Base-by-base conservation (phyloP, 192 early-diverging fungal genomes). In the Coemansia sp. region DNA sequence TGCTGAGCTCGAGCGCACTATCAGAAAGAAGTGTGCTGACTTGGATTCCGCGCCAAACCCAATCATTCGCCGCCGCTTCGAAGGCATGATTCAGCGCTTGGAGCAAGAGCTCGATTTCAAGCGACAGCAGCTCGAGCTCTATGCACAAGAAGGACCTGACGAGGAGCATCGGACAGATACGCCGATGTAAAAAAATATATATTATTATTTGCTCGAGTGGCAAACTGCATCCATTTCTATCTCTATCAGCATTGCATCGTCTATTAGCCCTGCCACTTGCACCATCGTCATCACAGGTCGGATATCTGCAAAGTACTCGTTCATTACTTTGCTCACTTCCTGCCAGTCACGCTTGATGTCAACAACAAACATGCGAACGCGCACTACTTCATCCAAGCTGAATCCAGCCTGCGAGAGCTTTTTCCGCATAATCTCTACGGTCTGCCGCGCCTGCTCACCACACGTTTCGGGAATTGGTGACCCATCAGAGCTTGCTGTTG, bases 231-330 rank as follows among this genome's bases (percentile, higher is more conserved):
- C 75, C 55, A 81, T 67, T 36, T 84, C 78, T 41, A 84, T 75
- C 71, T 84, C 83, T 24, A 84, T 72, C 17, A 67, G 50, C 72
- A 84, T 77, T 46, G 56, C 34, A 10, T 64, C 42, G 31, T 84
- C 75, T 34, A 84, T 77, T 17, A 84, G 67, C 13, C 45, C 69
- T 4, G 50, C 50, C 3, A 84, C 75, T 48, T 80, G 61, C 5
- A 84, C 75, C 75, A 78, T 78, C 13, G 83, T 81, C 46, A 79
- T 76, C 5, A 67, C 83, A 2, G 83, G 83, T 31, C 48, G 42
- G 10, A 59, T 65, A 1, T n/a, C 20, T 0, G 31, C 36, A 60
- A 84, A 82, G 36, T 64, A 67, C 48, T 58, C 51, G 63, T 62
- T 67, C 42, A 81, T 76, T 2, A 76, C 78, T 12, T 65, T 34